Evolutionary conservation across 2,329 filamentous ascomycete species (phyloP), one percentile per base, ranked within the genome.

Genomic region (Colletotrichum neosansevieriae): DNA sequence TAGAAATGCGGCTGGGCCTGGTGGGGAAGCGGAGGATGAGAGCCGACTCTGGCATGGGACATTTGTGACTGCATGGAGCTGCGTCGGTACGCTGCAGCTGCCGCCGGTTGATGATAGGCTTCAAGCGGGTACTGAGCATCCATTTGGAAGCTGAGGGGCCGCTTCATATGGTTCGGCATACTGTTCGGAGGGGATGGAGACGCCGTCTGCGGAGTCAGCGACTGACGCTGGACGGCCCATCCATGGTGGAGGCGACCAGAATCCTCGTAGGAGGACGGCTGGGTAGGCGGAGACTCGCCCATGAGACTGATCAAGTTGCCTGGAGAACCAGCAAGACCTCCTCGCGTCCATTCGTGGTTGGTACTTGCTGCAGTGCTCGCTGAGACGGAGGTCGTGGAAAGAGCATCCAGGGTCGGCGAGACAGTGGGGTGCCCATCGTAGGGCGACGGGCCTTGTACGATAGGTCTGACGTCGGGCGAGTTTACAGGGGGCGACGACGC

Each of bases 1-100:
- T 94, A 94, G 77, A 92, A 95, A 79, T 94, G 92, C 17, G 92
- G 80, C 77, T 94, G 92, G 1, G 90, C 86, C 67, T 93, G 88
- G 75, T 94, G 92, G 3, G 92, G 92, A 10, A 91, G 85, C 3
- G 91, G 91, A n/a, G 88, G 89, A 58, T 88, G 84, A 40, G 82
- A 76, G 69, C 79, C 75, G 66, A 78, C 77, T 63, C 86, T 84
- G 12, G 82, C 81, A 38, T 81, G 78, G 34, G 81, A 79, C 64
- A 83, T 81, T 56, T 85, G 83, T 7, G 86, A 86, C 61, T 88
- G 84, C 69, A 86, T 78, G 13, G 85, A 86, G 74, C 81, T 82
- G 42, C 84, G 79, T 44, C 85, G 79, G 56, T 79, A 76, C 7
- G 77, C 75, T 2, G 78, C 76, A 42, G 75, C 69, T 4, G 80